A percentile compares a stretch with the other conserved stretches of the same genome.
phyloP scores from a whole-genome alignment of 371 early-diverging fungal genomes.

The Scutellospora calospora region DNA sequence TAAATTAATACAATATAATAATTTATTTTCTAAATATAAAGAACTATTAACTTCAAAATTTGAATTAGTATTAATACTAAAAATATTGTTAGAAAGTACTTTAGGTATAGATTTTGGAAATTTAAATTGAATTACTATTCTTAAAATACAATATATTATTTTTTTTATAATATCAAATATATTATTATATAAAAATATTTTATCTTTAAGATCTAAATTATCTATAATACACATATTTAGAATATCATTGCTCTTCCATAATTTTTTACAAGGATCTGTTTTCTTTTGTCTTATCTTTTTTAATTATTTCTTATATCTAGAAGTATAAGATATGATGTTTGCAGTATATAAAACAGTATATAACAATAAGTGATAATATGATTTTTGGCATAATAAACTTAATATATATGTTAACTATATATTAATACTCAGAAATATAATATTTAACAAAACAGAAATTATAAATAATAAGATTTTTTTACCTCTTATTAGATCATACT shows the following conservation, averaged over 20 bases:
- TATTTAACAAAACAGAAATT: not conserved
- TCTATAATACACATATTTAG: not conserved
- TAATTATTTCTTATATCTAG: not conserved
- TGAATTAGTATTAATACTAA: not conserved
- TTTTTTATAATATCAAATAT: not conserved
- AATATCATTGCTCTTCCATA: not conserved
- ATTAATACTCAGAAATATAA: not conserved
- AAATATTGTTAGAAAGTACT: not conserved
- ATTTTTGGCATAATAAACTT: not conserved
- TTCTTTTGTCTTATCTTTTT: not conserved
- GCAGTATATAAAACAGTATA: not conserved
- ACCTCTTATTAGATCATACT: not conserved
- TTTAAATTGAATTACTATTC: slow-evolving; percentile 1
- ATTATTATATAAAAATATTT: not conserved
- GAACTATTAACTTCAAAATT: not conserved
- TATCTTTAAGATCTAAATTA: not conserved
- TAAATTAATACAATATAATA: not conserved
- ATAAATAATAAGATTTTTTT: slow-evolving; percentile 20
- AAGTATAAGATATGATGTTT: not conserved
- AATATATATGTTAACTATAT: slow-evolving; percentile 1
- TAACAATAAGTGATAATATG: not conserved
- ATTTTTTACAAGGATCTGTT: not conserved
- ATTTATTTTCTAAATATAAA: not conserved
- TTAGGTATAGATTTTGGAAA: not conserved
- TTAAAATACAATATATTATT: not conserved